A percentile compares a stretch with the other conserved stretches of the same genome.
phyloP scores from a whole-genome alignment of 2,329 filamentous ascomycete genomes.

The Verticillium alfalfae region DNA sequence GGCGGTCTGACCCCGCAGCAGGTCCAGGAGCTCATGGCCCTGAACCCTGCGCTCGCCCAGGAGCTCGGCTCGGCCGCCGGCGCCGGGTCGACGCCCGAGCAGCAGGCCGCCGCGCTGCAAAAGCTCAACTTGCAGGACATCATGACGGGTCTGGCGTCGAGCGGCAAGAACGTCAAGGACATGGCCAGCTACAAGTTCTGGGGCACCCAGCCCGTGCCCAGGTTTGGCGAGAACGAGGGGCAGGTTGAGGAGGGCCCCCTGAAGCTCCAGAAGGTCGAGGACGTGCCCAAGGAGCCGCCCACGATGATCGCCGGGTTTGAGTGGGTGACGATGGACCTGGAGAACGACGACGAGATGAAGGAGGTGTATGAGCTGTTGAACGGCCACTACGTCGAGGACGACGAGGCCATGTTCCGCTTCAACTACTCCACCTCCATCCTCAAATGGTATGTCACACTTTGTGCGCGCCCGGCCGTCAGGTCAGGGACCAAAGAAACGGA shows the following conservation, averaged over 20 bases:
- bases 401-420: conserved; percentile 95
- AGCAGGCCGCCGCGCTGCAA: conserved; percentile 49
- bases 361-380: conserved; percentile 90
- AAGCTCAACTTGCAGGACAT: conserved; percentile 64
- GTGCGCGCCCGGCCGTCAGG: too few species aligned
- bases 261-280: conserved; percentile 69
- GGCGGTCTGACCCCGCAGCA: conserved; percentile 50
- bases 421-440: conserved; percentile 88
- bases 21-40: conserved; percentile 60
- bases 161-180: conserved; percentile 87
- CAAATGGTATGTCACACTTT: conserved; percentile 60
- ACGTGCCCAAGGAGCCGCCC: conserved; percentile 72
- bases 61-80: conserved; percentile 37
- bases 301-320: conserved; percentile 79
- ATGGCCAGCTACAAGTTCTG: conserved; percentile 99
- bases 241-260: conserved; percentile 75
- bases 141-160: conserved; percentile 68
- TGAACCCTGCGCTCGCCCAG: conserved; percentile 67
- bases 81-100: conserved; percentile 29
- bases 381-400: conserved; percentile 95
- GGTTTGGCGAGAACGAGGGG: conserved; percentile 59
- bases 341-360: conserved; percentile 69
- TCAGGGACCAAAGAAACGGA: too few species aligned
- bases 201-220: conserved; percentile 92
- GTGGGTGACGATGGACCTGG: conserved; percentile 88